Percentiles rank a stretch among this genome's conserved stretches.
phyloP scores from a whole-genome alignment of 192 early-diverging fungal species.

The Entomortierella lignicola region DNA sequence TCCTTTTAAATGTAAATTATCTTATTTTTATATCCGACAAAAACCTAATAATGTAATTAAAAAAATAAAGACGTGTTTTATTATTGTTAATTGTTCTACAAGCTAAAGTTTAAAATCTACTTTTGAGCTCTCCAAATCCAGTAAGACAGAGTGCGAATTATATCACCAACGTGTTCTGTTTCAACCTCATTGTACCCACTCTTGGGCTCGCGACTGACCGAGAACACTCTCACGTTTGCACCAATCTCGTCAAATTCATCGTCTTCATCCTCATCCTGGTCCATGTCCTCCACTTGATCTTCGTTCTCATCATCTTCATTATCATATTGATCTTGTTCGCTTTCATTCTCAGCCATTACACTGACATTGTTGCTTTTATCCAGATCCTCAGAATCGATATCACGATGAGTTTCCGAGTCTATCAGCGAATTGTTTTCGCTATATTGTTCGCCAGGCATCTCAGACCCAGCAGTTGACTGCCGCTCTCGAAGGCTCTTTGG shows the following conservation, averaged over 20 bases:
- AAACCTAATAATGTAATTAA: not conserved
- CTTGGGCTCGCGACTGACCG: slow-evolving; percentile 53
- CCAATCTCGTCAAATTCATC: slow-evolving; percentile 3
- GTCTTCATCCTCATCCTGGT: slow-evolving; percentile 7
- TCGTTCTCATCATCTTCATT: not conserved
- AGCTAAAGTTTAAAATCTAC: slow-evolving; percentile 1
- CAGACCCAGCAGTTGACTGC: slow-evolving; percentile 13
- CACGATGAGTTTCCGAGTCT: not conserved
- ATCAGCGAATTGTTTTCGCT: not conserved
- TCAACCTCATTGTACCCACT: slow-evolving; percentile 47
- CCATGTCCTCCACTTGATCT: not conserved
- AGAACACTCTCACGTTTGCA: slow-evolving; percentile 40
- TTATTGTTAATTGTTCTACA: too few relatives aligned
- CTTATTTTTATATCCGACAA: not conserved
- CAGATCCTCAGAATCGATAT: not conserved
- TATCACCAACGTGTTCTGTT: slow-evolving; percentile 49
- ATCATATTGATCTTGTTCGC: not conserved
- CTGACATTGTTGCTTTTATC: slow-evolving; percentile 1
- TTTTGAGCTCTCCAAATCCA: slow-evolving; percentile 46
- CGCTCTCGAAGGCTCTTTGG: not conserved
- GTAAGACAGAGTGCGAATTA: slow-evolving; percentile 47
- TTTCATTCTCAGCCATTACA: not conserved
- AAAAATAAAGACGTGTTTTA: too few relatives aligned
- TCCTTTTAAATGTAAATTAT: too few relatives aligned
- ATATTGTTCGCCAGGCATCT: not conserved